These are phyloP conservation scores for Volvariella volvacea DNA, from an alignment of 1,284 basidiomycete species.

Conservation along the genomic window DNA sequence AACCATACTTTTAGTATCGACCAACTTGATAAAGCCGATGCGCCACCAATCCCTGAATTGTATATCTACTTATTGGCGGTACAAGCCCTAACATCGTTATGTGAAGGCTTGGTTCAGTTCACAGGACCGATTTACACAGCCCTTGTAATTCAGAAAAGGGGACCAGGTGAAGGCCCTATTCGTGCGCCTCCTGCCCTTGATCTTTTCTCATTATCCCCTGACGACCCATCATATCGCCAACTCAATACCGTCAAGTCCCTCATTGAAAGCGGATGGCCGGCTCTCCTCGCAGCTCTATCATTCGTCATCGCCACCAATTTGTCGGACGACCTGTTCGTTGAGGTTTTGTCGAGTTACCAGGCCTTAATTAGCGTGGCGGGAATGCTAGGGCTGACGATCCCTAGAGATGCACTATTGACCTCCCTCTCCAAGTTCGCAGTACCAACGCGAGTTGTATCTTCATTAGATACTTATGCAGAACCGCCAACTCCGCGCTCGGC, in stretches of 20 bases:
- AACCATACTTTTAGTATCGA: constrained; percentile 63
- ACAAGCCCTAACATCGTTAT: constrained; percentile 83
- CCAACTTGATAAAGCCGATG: constrained; percentile 93
- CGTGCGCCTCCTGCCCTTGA: constrained; percentile 74
- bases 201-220: constrained; percentile 47
- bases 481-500: constrained; percentile 56
- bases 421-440: constrained; percentile 85
- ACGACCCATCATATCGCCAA: constrained; percentile 49
- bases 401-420: constrained; percentile 90
- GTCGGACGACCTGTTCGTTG: constrained; percentile 82
- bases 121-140: constrained; percentile 66
- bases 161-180: constrained; percentile 58
- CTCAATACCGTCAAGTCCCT: constrained; percentile 64
- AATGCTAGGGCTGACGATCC: constrained; percentile 78
- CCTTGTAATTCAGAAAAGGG: constrained; percentile 50
- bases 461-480: constrained; percentile 69
- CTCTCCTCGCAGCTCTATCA: constrained; percentile 81
- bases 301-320: constrained; percentile 87
- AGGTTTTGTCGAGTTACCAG: constrained; percentile 76
- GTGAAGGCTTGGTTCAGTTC: constrained; percentile 79
- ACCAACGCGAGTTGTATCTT: constrained; percentile 81
- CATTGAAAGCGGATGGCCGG: constrained; percentile 85
- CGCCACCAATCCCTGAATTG: constrained; percentile 85
- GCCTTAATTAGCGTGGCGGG: constrained; percentile 86
- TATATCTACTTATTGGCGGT: constrained; percentile 90